phyloP scores from a whole-genome alignment of 176 grass and related monocot genomes.

The Avena insularis region DNA sequence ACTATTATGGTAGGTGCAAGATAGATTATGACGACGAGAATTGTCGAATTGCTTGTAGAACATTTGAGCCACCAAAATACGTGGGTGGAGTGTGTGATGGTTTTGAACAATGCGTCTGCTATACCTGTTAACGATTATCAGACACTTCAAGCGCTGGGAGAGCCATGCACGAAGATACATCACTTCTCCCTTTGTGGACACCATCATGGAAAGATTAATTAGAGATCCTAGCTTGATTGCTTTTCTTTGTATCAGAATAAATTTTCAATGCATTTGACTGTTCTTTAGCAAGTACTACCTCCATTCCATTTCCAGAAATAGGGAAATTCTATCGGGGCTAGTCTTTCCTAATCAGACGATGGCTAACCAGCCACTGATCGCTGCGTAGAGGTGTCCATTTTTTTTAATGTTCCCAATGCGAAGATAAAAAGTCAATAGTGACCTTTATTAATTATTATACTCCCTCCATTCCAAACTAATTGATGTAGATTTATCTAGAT shows the following conservation, averaged over 20 bases:
- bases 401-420: too few species aligned
- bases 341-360: too few species aligned
- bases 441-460: too few species aligned
- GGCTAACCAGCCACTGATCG: too few species aligned
- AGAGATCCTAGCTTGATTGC: not conserved
- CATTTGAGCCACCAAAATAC: not conserved
- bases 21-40: not conserved
- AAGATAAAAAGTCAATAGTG: too few species aligned
- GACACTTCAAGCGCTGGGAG: not conserved
- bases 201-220: not conserved
- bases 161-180: not conserved
- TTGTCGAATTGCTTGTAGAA: not conserved
- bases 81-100: not conserved
- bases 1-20: not conserved
- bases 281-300: too few species aligned
- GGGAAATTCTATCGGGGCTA: too few species aligned
- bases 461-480: too few species aligned
- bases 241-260: not conserved
- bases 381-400: not conserved
- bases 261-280: too few species aligned
- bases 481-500: too few species aligned
- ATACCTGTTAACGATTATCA: not conserved
- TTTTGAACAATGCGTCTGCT: not conserved
- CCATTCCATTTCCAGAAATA: too few species aligned
- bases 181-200: not conserved